A percentile compares a stretch with the other conserved stretches of the same genome.
Evolutionary conservation across 2,329 filamentous ascomycete species (phyloP).

Genomic region (Hymenoscyphus scutula): DNA sequence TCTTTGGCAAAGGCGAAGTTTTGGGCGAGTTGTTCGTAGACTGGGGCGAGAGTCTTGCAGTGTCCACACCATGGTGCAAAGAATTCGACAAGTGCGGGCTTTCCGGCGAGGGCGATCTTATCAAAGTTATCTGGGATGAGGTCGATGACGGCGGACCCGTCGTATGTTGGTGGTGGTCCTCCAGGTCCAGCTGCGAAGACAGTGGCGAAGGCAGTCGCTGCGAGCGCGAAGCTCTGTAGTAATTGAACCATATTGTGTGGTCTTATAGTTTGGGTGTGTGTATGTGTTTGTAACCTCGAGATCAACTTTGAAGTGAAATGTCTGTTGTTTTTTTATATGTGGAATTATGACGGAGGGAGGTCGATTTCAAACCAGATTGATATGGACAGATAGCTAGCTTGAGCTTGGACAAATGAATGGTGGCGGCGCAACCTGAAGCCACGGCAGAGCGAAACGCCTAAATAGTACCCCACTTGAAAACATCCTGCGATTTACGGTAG

Average conservation of each 20-base stretch:
- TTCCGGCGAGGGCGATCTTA: conserved; percentile 82
- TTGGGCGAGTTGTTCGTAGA: conserved; percentile 86
- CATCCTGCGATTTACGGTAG: neutral
- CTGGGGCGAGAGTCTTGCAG: conserved; percentile 94
- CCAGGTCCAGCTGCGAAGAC: conserved; percentile 42
- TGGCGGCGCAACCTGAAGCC: neutral
- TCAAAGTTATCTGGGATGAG: conserved; percentile 91
- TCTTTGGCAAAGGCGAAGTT: conserved; percentile 69
- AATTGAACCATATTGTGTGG: conserved; percentile 37
- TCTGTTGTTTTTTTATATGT: neutral
- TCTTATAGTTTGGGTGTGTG: conserved; percentile 5
- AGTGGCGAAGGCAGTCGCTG: conserved; percentile 47
- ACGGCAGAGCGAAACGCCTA: neutral
- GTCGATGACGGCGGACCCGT: conserved; percentile 83
- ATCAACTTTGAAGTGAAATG: neutral
- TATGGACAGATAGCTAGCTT: conserved; percentile 20
- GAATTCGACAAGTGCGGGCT: conserved; percentile 95
- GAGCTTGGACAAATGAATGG: neutral
- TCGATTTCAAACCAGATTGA: conserved; percentile 24
- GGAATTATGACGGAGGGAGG: conserved; percentile 7
- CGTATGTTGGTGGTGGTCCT: conserved; percentile 40
- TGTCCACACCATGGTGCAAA: conserved; percentile 99
- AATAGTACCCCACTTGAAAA: neutral
- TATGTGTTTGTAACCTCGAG: neutral
- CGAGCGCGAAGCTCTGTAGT: conserved; percentile 59